These are phyloP conservation scores for Termitomyces sp. DNA, from an alignment of 768 basidiomycete species.

Conservation along the genomic window DNA sequence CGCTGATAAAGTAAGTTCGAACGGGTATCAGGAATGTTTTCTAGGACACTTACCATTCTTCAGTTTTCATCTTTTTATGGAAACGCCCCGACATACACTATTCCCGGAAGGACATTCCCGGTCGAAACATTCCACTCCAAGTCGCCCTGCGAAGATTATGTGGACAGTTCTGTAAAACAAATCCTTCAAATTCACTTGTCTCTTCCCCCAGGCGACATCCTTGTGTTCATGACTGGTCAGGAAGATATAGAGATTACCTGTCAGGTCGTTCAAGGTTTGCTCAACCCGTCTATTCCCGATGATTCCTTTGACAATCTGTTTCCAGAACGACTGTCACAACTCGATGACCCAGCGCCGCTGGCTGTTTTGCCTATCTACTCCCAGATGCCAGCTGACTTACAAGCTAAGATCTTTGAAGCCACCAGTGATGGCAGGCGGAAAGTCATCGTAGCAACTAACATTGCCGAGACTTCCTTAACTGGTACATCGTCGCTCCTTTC, in stretches of 20 bases:
- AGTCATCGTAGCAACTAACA: slow-evolving; percentile 98
- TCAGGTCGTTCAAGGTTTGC: slow-evolving; percentile 80
- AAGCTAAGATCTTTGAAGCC: slow-evolving; percentile 96
- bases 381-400: slow-evolving; percentile 98
- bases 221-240: slow-evolving; percentile 99
- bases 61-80: slow-evolving; percentile 96
- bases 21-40: not conserved
- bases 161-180: slow-evolving; percentile 97
- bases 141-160: slow-evolving; percentile 98
- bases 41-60: not conserved
- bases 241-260: slow-evolving; percentile 99
- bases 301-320: slow-evolving; percentile 2
- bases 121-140: slow-evolving; percentile 96
- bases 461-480: slow-evolving; percentile 96
- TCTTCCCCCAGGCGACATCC: slow-evolving; percentile 86
- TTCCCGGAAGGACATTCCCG: slow-evolving; percentile 89
- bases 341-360: slow-evolving; percentile 85
- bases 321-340: slow-evolving; percentile 84
- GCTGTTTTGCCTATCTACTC: slow-evolving; percentile 98
- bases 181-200: slow-evolving; percentile 95
- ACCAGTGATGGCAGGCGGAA: slow-evolving; percentile 93
- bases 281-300: not conserved
- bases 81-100: slow-evolving; percentile 91
- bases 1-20: slow-evolving; percentile 76
- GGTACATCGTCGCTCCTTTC: slow-evolving; percentile 36